Evolutionary conservation across 1,284 basidiomycete species (phyloP).

Genomic region (Tranzscheliella williamsii): DNA sequence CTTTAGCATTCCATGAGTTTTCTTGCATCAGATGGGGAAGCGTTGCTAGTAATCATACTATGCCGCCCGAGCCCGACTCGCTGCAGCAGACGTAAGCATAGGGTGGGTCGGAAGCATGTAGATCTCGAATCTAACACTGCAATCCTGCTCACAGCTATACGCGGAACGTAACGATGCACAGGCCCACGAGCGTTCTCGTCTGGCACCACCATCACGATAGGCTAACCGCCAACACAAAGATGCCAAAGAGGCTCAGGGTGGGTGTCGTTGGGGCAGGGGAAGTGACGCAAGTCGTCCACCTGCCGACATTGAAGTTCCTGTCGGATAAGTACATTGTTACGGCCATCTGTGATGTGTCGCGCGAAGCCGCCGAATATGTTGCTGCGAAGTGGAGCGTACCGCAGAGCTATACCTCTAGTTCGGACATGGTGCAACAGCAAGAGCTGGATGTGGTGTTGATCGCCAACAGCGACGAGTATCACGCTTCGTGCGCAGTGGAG

Average conservation of each 20-base stretch:
- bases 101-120: no score
- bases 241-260: conserved; percentile 20
- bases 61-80: no score
- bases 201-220: not conserved
- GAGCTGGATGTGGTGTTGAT: conserved; percentile 56
- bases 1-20: no score
- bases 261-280: conserved; percentile 54
- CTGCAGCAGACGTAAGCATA: no score
- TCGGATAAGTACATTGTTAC: conserved; percentile 45
- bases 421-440: conserved; percentile 40
- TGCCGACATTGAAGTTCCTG: conserved; percentile 53
- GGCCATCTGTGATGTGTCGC: conserved; percentile 61
- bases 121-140: no score
- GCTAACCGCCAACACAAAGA: not conserved
- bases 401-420: conserved; percentile 20
- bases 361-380: conserved; percentile 47
- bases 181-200: not conserved
- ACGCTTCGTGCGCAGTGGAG: conserved; percentile 33
- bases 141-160: no score
- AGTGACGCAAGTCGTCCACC: conserved; percentile 54
- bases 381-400: conserved; percentile 56
- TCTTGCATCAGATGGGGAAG: no score
- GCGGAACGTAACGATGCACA: no score
- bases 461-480: conserved; percentile 44
- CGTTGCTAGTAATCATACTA: no score